Base-by-base conservation (phyloP, 2,329 filamentous ascomycete species). In the Fusarium falciforme region DNA sequence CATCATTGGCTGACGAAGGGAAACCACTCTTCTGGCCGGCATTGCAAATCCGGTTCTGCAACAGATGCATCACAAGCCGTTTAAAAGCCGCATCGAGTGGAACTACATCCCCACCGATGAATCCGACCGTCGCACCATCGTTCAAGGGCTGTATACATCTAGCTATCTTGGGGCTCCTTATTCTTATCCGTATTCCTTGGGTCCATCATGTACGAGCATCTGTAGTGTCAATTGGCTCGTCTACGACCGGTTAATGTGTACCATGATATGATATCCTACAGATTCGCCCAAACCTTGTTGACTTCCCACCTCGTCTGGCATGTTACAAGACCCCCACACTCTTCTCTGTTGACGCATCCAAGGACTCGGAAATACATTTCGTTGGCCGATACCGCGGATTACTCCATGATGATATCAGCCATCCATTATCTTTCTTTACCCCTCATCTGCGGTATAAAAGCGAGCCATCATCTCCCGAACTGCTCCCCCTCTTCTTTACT, bases 401-500 rank as follows among this genome's bases (percentile, higher is more conserved):
- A 49, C 66, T 75, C 72, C 61, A 67, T 74, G 47, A 75, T 74
- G 72, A 74, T 69, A 74, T 73, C 72, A 72, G 72, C 25, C 40
- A 47, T 17, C 42, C 16, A 27, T 49, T 52, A 54, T 31, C 25
- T n/a, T 52, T 20, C 44, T 31, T 69, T 78, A 77, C 76, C 76
- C 76, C 76, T 77, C 76, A 73, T 61, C 74, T 77, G 76, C 76
- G 74, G 66, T 52, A 77, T 78, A 78, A 74, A 75, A 67, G 68
- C 38, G 31, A 40, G 27, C 42, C 27, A 6, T 42, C 52, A 40
- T 42, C 12, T 52, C 60, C 44, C 12, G 36, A 9, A 3, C 40
- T 35, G 16, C 27, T 25, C 17, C 12, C 59, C 25, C 7, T 59
- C 58, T 55, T 68, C 36, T 67, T 44, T 40, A 25, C 65, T 52